Conservation (phyloP, 2,329 filamentous ascomycete genomes). For the Chalara sp. region DNA sequence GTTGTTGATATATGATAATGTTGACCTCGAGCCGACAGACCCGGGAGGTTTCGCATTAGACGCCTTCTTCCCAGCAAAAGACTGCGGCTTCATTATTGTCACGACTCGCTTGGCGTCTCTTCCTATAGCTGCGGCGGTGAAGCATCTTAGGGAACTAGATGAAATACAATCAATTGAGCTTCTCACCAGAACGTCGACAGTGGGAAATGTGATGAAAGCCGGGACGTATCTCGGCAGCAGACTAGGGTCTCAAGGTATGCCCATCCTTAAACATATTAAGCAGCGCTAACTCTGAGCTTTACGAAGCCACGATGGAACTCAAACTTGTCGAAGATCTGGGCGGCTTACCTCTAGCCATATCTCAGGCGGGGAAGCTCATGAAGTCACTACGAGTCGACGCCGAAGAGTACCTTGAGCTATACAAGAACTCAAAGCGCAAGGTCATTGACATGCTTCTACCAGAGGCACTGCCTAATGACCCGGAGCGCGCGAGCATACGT, state of each 20-base stretch:
- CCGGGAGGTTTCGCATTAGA: background rate
- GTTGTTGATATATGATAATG: conserved; percentile 1
- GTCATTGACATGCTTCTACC: background rate
- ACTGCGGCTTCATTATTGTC: background rate
- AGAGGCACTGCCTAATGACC: background rate
- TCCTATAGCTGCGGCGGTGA: no score
- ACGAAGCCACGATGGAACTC: no score
- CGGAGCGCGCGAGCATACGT: background rate
- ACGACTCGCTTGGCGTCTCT: background rate
- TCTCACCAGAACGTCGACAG: no score
- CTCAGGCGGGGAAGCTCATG: background rate
- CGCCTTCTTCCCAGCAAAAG: background rate
- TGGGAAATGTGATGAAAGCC: no score
- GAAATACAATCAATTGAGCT: no score
- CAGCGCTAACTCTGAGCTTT: no score
- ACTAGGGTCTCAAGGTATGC: no score
- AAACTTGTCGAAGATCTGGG: background rate
- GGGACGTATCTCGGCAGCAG: no score
- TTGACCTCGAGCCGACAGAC: background rate
- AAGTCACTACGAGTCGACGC: background rate
- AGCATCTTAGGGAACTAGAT: background rate
- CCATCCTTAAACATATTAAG: no score
- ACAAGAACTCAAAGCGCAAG: background rate
- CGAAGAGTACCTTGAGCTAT: background rate
- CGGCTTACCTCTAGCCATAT: background rate